Conservation (phyloP, 2,329 filamentous ascomycete genomes). For the Botrytis hyacinthi region DNA sequence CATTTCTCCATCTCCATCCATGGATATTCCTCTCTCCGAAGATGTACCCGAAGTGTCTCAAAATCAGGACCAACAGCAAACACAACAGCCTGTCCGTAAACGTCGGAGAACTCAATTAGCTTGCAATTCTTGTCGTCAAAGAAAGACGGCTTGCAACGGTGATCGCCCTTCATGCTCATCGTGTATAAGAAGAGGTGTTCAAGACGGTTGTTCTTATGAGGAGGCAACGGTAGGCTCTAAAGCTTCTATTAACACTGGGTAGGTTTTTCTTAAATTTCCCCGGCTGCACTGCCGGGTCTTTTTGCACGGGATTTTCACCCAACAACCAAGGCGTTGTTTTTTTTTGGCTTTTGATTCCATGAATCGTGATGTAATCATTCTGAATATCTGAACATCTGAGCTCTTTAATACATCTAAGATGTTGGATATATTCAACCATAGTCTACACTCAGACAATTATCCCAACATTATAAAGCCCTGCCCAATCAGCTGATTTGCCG, state of each 20-base stretch:
- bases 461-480: background rate
- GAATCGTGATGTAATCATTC: background rate
- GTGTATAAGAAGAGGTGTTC: slow-evolving; percentile 20
- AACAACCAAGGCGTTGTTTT: background rate
- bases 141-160: slow-evolving; percentile 27
- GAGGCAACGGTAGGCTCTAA: slow-evolving; percentile 17
- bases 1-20: background rate
- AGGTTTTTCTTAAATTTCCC: background rate
- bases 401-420: background rate
- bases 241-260: slow-evolving; percentile 3
- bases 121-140: slow-evolving; percentile 23
- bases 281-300: background rate
- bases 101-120: slow-evolving; percentile 26
- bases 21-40: slow-evolving; percentile 1
- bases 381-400: background rate
- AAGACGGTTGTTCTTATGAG: slow-evolving; percentile 23
- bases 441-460: background rate
- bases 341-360: background rate
- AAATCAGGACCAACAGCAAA: background rate
- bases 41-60: background rate
- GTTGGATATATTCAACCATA: too few species aligned
- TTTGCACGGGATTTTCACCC: background rate
- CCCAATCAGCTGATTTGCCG: background rate
- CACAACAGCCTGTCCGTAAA: slow-evolving; percentile 17
- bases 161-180: slow-evolving; percentile 20